phyloP scores from a whole-genome alignment of 805 yeast species.

The Peterozyma toletana region DNA sequence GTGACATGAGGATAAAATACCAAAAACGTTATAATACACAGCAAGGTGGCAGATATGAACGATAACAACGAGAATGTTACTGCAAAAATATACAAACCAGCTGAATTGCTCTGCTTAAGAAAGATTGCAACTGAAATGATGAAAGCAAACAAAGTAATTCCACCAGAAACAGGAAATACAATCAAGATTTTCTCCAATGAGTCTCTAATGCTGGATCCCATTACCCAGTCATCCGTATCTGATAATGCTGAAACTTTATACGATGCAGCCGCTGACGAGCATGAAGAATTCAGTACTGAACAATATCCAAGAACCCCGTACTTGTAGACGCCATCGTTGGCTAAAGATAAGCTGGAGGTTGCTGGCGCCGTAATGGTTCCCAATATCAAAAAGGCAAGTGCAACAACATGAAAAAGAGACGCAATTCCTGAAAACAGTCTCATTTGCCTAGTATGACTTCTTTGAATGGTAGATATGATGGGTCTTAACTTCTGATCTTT shows the following conservation, averaged over 20 bases:
- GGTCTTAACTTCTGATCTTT: no score
- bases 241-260: slow-evolving; percentile 28
- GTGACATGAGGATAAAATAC: slow-evolving; percentile 56
- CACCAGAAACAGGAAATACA: slow-evolving; percentile 61
- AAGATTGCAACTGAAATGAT: slow-evolving; percentile 28
- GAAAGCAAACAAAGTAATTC: slow-evolving; percentile 43
- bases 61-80: slow-evolving; percentile 39
- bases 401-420: slow-evolving; percentile 38
- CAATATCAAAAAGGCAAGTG: slow-evolving; percentile 57
- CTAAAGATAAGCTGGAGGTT: slow-evolving; percentile 37
- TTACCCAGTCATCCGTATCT: slow-evolving; percentile 37
- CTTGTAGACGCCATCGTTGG: slow-evolving; percentile 32
- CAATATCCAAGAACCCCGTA: slow-evolving; percentile 73
- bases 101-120: slow-evolving; percentile 12
- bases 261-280: slow-evolving; percentile 39
- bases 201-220: slow-evolving; percentile 37
- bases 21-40: slow-evolving; percentile 47
- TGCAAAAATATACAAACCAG: slow-evolving; percentile 30
- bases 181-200: slow-evolving; percentile 48
- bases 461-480: no score
- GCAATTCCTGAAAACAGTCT: slow-evolving; percentile 16
- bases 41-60: slow-evolving; percentile 46
- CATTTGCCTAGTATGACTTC: slow-evolving; percentile 1
- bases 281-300: slow-evolving; percentile 18
- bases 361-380: slow-evolving; percentile 61